Base-by-base conservation (phyloP, 805 yeast genomes). In the Ogataea paraovalis region DNA sequence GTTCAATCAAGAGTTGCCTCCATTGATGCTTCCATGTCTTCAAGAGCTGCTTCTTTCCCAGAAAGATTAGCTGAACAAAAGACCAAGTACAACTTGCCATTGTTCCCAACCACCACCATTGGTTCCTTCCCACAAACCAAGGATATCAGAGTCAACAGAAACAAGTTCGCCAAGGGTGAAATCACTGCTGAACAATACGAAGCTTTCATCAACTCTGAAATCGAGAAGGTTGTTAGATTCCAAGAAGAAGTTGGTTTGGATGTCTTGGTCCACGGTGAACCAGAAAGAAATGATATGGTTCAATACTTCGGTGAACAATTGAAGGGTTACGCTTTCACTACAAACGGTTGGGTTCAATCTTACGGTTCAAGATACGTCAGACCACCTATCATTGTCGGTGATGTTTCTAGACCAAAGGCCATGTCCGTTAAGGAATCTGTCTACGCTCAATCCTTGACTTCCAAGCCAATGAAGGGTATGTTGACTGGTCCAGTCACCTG, bases 111-210 rank as follows among this genome's bases (percentile, higher is more conserved):
- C 70, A 94, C 99, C 72, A 94, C 99, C 66, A 94, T 94, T 73
- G 99, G 99, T 75, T 94, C 99, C 57, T 94, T 94, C 97, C 99
- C 99, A 65, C 99, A 94, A 82, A 94, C 99, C 73, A 89, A 90
- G 81, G 99, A 94, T 73, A 94, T 94, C 77, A 88, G 99, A 82
- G 75, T 91, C 73, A 86, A 87, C 87, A 92, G 99, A 83, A 90
- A 92, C 85, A 94, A 92, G 79, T 90, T 87, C 77, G 80, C 87
- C 74, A 94, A 94, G 85, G 99, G 99, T 73, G 86, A 88, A 67
- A 85, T 94, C 68, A 73, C 97, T 68, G 85, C 89, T 70, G 96
- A 87, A 76, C 91, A 90, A 74, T 94, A 94, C 79, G 96, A 94
- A 76, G 74, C 82, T 69, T 94, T 94, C 83, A 94, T 94, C 73